Base-by-base conservation (phyloP, 371 early-diverging fungal species). In the Syncephalis plumigaleata region DNA sequence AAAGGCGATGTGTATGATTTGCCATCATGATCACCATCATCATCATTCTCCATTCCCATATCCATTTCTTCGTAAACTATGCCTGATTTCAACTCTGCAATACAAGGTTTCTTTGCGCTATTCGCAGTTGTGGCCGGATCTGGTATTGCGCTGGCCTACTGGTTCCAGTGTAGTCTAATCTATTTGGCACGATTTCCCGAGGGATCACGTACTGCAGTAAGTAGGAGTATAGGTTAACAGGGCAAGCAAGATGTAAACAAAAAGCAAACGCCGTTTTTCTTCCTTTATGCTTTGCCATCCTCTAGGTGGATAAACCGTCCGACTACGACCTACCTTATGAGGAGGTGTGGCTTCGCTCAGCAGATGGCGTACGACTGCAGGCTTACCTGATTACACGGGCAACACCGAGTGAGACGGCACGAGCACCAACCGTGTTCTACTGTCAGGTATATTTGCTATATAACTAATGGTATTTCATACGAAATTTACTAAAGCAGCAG, bases 171-270 rank as follows among this genome's bases (percentile, higher is more conserved):
- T 52, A 75, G 74, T 52, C 73, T 92, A 49, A 85, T 91, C 49
- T 87, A 93, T 55, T 84, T 87, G 36, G 71, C 84, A 23, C 59
- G 67, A 36, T 79, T 82, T 49, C 94, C 94, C 0, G 75, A 77
- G 52, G 80, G 79, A 24, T 87, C 87, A 11, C 68, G 84, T 53
- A 67, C 63, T 45, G 51, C 65, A 45, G 86, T 79, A 70, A 55
- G 50, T 37, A 44, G 16, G 36, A 31, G 24, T 20, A 39, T 39
- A 7, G 11, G 16, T 40, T 21, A n/a, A 8, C 21, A 40, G 40
- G 21, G 3, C 21, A n/a, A 9, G 11, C n/a, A 9, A 37, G n/a
- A 9, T 37, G 37, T 11, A 37, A n/a, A 37, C 17, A 39, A 48
- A 31, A 17, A 27, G 9, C 40, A 17, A 9, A 47, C 27, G n/a